Base-by-base conservation (phyloP, 495 filamentous ascomycete genomes). In the Trichocladium uniseriatum region DNA sequence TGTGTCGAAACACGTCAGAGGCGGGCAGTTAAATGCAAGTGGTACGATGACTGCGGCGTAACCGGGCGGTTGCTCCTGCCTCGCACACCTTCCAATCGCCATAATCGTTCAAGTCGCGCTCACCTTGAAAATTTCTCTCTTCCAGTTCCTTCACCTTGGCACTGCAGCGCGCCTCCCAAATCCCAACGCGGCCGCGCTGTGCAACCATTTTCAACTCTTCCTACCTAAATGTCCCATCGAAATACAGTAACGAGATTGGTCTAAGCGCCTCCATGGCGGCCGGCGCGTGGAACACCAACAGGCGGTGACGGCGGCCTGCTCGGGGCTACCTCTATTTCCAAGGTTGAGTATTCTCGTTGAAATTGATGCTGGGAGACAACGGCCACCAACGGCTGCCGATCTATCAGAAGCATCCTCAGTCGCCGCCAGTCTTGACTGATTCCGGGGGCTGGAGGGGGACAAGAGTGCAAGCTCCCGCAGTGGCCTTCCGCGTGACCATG, bases 1-100 rank as follows among this genome's bases (percentile, higher is more conserved):
- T 24, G 20, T 49, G 29, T 49, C 38, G 47, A 35, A 43, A 43
- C 47, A 42, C 47, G 38, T 42, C 47, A 42, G 20, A 49, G 10
- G n/a, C 37, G n/a, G n/a, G n/a, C n/a, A n/a, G n/a, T n/a, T n/a
- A n/a, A n/a, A n/a, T n/a, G n/a, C n/a, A n/a, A n/a, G n/a, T n/a
- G n/a, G n/a, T n/a, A n/a, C n/a, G n/a, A 29, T 29, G 10, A 29
- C 27, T 29, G 27, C 27, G n/a, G n/a, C n/a, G n/a, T n/a, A n/a
- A n/a, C n/a, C n/a, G n/a, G n/a, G n/a, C n/a, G n/a, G n/a, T n/a
- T n/a, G n/a, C 10, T 29, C 27, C 27, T 29, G 27, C 27, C 27
- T n/a, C n/a, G n/a, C n/a, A n/a, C n/a, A n/a, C n/a, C n/a, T n/a
- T n/a, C n/a, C n/a, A n/a, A n/a, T n/a, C n/a, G n/a, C n/a, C n/a